These are phyloP conservation scores for Fusarium goolgardi DNA, from an alignment of 2,329 filamentous ascomycete genomes.

Conservation along the genomic window DNA sequence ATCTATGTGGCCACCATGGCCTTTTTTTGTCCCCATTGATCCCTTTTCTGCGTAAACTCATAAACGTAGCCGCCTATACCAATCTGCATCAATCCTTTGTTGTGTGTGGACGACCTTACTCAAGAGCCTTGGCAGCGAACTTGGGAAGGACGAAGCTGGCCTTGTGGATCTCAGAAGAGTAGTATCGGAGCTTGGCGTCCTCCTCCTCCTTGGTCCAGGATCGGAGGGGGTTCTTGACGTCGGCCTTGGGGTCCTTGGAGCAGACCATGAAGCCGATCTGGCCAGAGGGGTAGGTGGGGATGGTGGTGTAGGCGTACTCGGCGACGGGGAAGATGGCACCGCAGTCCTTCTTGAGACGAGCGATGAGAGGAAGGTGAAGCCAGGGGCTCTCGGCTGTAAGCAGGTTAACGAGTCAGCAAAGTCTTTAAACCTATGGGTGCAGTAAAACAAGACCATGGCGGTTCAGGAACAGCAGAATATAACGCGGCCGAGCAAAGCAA, in stretches of 20 bases:
- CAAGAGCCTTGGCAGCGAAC: slow-evolving; percentile 84
- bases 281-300: slow-evolving; percentile 97
- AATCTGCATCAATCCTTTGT: slow-evolving; percentile 6
- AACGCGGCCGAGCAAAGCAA: slow-evolving; percentile 8
- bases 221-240: slow-evolving; percentile 88
- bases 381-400: slow-evolving; percentile 95
- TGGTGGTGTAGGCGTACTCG: slow-evolving; percentile 99
- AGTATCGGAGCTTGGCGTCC: slow-evolving; percentile 93
- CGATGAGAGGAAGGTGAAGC: slow-evolving; percentile 95
- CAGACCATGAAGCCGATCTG: slow-evolving; percentile 99
- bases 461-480: slow-evolving; percentile 39
- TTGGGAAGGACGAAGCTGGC: slow-evolving; percentile 93
- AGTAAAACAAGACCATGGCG: slow-evolving; percentile 33
- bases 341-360: slow-evolving; percentile 96
- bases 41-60: slow-evolving; percentile 41
- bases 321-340: slow-evolving; percentile 96
- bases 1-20: slow-evolving; percentile 40
- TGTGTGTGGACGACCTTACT: slow-evolving; percentile 56
- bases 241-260: slow-evolving; percentile 88
- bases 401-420: slow-evolving; percentile 33
- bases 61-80: slow-evolving; percentile 36
- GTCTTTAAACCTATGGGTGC: slow-evolving; percentile 20
- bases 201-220: slow-evolving; percentile 88
- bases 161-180: slow-evolving; percentile 96
- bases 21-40: slow-evolving; percentile 28